Evolutionary conservation across 2,329 filamentous ascomycete genomes (phyloP), one percentile per base, ranked within the genome.

Genomic region (Amylocarpus encephaloides): DNA sequence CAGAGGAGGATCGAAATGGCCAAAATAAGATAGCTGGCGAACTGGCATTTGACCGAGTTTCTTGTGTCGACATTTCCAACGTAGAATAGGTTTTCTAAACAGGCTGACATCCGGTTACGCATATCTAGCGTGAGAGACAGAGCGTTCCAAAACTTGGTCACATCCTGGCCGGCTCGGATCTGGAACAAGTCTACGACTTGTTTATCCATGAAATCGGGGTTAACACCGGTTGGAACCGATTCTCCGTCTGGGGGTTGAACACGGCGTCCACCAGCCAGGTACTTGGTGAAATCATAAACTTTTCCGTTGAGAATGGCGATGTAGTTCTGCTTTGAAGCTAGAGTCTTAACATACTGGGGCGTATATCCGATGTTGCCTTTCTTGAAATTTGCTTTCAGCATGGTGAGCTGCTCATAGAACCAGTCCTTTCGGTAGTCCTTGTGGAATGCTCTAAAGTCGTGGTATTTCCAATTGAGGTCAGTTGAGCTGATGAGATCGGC

Each of bases 51-150:
- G 1, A 81, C 70, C 1, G 92, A 96, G 70, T 87, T 90, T 73
- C 93, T 79, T 1, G 92, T 97, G 66, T 98, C 93, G 2, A 95
- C 75, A 55, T 94, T 85, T 29, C 90, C 93, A 18, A 96, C 82
- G 64, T 93, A 96, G 73, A 97, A 98, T 34, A 98, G 77, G 60
- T 96, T 95, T 71, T 97, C 84, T 47, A 98, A 77, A 64, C 93
- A 98, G 1, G 82, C 73, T 65, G 83, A 74, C 88, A 95, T 94
- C 32, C 83, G 77, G 16, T 67, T 62, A 60, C 84, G 85, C 58
- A 80, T 64, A 0, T 65, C 74, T 0, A 71, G 38, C 52, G 78
- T 73, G 41, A 95, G 68, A 5, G 70, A 67, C 26, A 97, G 74
- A 1, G 79, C 73, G 40, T 91, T 74, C 88, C 89, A 98, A 61